A percentile compares a stretch with the other conserved stretches of the same genome.
Evolutionary conservation across 352 stramenopile species (phyloP).

Genomic region (Phytophthora sp.): DNA sequence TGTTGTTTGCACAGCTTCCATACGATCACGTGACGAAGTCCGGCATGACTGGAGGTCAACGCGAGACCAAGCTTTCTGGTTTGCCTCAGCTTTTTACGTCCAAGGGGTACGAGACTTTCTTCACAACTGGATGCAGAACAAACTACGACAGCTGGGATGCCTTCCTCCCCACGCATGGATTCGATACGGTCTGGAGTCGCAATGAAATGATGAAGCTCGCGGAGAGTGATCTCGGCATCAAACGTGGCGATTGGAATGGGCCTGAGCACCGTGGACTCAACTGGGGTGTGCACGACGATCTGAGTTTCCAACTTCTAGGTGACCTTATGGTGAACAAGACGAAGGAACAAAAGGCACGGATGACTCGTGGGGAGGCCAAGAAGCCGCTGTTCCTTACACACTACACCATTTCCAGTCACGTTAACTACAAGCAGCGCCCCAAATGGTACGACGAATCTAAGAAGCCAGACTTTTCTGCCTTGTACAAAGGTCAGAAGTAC

Average conservation of each 20-base stretch:
- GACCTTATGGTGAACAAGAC: conserved; percentile 55
- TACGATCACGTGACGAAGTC: conserved; percentile 43
- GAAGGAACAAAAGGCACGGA: conserved; percentile 23
- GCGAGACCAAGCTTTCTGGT: conserved; percentile 31
- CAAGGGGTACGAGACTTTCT: conserved; percentile 56
- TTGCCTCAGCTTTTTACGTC: conserved; percentile 55
- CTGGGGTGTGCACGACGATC: conserved; percentile 59
- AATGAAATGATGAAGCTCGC: conserved; percentile 45
- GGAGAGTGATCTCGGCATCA: conserved; percentile 43
- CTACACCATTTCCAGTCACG: conserved; percentile 65
- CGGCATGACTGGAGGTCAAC: conserved; percentile 35
- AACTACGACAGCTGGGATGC: conserved; percentile 51
- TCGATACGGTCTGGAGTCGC: conserved; percentile 45
- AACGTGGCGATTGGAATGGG: conserved; percentile 36
- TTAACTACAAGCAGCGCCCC: conserved; percentile 32
- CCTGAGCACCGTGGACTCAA: conserved; percentile 11
- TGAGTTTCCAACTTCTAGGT: conserved; percentile 47
- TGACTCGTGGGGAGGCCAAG: conserved; percentile 20
- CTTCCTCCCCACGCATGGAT: conserved; percentile 54
- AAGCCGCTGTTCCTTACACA: conserved; percentile 53
- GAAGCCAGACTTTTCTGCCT: conserved; percentile 42
- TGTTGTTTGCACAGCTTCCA: conserved; percentile 56
- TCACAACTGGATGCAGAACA: conserved; percentile 46
- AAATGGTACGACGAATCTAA: conserved; percentile 37
- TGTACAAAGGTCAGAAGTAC: conserved; percentile 36